phyloP scores from a whole-genome alignment of 768 basidiomycete species.

The Crucibulum laeve region DNA sequence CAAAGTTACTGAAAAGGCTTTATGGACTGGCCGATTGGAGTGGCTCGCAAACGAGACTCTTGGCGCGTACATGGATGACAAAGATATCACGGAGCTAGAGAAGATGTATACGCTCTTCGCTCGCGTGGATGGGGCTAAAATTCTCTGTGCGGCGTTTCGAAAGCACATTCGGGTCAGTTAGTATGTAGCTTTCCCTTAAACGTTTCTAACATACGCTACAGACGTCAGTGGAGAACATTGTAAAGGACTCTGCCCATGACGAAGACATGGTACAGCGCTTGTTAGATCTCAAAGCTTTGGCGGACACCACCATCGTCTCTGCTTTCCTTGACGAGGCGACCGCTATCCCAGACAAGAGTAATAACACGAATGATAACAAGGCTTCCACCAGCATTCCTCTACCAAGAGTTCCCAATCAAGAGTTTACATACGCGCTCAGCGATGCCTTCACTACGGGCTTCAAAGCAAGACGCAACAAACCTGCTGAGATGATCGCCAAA shows the following conservation, averaged over 20 bases:
- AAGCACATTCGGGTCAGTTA: slow-evolving; percentile 49
- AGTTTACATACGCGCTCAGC: slow-evolving; percentile 62
- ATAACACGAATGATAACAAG: slow-evolving; percentile 3
- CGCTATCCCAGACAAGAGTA: slow-evolving; percentile 8
- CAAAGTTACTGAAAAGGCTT: slow-evolving; percentile 47
- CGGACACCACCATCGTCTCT: slow-evolving; percentile 41
- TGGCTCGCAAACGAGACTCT: slow-evolving; percentile 39
- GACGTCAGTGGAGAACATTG: slow-evolving; percentile 59
- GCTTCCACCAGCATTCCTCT: slow-evolving; percentile 27
- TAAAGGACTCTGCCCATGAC: slow-evolving; percentile 57
- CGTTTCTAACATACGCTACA: slow-evolving; percentile 17
- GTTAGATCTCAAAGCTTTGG: slow-evolving; percentile 59
- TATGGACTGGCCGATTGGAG: slow-evolving; percentile 38
- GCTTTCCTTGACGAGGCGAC: slow-evolving; percentile 47
- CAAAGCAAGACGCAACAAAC: slow-evolving; percentile 72
- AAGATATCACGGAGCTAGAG: slow-evolving; percentile 37
- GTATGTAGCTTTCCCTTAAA: neutral
- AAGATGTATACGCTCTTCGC: slow-evolving; percentile 60
- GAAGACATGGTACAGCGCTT: slow-evolving; percentile 77
- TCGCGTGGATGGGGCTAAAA: slow-evolving; percentile 48
- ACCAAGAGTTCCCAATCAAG: slow-evolving; percentile 37
- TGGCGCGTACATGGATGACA: slow-evolving; percentile 42
- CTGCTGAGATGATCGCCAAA: slow-evolving; percentile 92
- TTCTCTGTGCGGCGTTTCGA: slow-evolving; percentile 60
- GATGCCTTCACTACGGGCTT: slow-evolving; percentile 76